These are phyloP conservation scores for Boletus huronensis DNA, from an alignment of 768 basidiomycete species.

Conservation along the genomic window DNA sequence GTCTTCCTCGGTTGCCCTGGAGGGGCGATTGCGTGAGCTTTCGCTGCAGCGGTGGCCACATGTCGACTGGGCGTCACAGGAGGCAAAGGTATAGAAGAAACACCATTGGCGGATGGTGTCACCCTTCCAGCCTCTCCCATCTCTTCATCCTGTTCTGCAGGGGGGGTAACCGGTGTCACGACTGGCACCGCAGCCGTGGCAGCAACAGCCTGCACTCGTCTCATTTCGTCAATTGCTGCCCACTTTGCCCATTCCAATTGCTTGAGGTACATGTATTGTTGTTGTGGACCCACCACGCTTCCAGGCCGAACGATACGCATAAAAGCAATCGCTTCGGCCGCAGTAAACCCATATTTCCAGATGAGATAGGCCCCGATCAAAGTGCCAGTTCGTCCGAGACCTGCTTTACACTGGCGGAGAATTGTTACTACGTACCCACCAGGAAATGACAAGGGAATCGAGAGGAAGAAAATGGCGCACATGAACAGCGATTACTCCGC, in stretches of 20 bases:
- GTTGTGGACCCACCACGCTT: conserved; percentile 87
- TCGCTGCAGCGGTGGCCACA: conserved; percentile 64
- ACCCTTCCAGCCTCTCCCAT: conserved; percentile 44
- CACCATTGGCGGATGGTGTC: conserved; percentile 26
- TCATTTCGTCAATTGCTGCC: conserved; percentile 82
- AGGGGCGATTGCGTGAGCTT: conserved; percentile 67
- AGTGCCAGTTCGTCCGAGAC: conserved; percentile 93
- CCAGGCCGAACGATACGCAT: conserved; percentile 98
- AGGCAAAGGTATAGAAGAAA: conserved; percentile 39
- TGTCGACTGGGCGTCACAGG: conserved; percentile 83
- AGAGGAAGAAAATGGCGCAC: conserved; percentile 43
- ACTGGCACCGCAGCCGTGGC: conserved; percentile 42
- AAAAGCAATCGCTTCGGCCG: conserved; percentile 92
- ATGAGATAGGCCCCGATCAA: conserved; percentile 97
- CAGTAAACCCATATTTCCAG: conserved; percentile 98
- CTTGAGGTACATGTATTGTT: conserved; percentile 94
- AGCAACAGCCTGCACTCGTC: conserved; percentile 40
- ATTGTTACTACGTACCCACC: conserved; percentile 20
- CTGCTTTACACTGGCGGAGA: conserved; percentile 81
- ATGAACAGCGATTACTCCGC: conserved; percentile 86
- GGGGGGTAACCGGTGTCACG: conserved; percentile 75
- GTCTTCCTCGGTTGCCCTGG: conserved; percentile 89
- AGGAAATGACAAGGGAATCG: conserved; percentile 6
- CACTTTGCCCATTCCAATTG: conserved; percentile 93
- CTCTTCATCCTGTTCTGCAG: conserved; percentile 72